A percentile compares a stretch with the other conserved stretches of the same genome.
These are phyloP conservation scores for Xylariaceae sp. DNA, from an alignment of 2,329 filamentous ascomycete genomes.

Conservation along the genomic window DNA sequence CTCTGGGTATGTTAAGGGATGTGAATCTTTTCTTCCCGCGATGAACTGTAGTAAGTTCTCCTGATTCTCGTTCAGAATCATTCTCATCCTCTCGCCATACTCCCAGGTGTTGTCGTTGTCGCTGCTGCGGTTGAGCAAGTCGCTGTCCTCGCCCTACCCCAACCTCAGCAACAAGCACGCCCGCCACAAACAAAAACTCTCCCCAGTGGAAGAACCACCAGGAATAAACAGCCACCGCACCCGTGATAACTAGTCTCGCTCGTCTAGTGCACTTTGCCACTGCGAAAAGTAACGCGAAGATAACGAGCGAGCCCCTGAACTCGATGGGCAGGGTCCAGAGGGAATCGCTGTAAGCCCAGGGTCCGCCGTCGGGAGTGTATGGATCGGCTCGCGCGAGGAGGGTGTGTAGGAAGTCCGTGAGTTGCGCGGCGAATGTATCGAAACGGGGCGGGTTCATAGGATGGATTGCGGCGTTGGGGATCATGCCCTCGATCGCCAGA, in stretches of 20 bases:
- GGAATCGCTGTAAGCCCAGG: conserved; percentile 30
- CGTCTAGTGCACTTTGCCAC: conserved; percentile 23
- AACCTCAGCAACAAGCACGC: conserved; percentile 34
- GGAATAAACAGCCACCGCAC: conserved; percentile 21
- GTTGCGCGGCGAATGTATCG: conserved; percentile 17
- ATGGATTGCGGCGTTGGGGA: conserved; percentile 18
- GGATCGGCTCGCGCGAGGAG: conserved; percentile 17
- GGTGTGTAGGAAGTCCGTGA: conserved; percentile 14
- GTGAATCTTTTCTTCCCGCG: too few relatives aligned
- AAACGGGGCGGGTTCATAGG: conserved; percentile 16
- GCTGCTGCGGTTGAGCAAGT: too few relatives aligned
- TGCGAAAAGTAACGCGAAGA: conserved; percentile 33
- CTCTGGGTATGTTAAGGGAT: too few relatives aligned
- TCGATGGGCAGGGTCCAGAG: conserved; percentile 37
- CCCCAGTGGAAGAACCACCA: conserved; percentile 26
- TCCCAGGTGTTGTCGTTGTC: not conserved
- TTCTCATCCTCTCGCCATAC: too few relatives aligned
- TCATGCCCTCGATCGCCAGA: conserved; percentile 16
- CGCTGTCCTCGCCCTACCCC: too few relatives aligned
- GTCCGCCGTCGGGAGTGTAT: conserved; percentile 8
- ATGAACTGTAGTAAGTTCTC: too few relatives aligned
- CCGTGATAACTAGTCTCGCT: conserved; percentile 18
- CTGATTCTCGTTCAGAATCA: too few relatives aligned
- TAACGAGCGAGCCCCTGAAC: conserved; percentile 33
- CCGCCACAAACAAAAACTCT: conserved; percentile 28